A percentile compares a stretch with the other conserved stretches of the same genome.
Evolutionary conservation across 148 eudicot genomes (phyloP).

Genomic region (Chenopodium berlandieri): DNA sequence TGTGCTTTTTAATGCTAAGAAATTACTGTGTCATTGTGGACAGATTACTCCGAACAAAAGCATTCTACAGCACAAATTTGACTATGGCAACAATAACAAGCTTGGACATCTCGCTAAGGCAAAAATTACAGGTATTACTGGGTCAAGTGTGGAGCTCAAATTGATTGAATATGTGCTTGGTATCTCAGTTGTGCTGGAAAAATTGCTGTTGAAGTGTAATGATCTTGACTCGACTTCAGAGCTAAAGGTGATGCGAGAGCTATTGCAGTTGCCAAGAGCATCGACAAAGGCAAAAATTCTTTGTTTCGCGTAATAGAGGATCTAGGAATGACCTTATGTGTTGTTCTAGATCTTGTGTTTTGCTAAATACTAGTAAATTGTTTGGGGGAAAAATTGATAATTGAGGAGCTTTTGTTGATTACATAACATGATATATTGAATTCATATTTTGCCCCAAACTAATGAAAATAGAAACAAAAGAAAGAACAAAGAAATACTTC

Average conservation of each 20-base stretch:
- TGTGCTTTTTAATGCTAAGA: too few species aligned
- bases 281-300: slow-evolving; percentile 2
- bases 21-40: neutral
- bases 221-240: neutral
- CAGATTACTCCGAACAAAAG: neutral
- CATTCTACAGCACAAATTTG: neutral
- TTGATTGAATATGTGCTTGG: slow-evolving; percentile 8
- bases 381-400: too few species aligned
- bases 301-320: neutral
- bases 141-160: slow-evolving; percentile 17
- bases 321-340: neutral
- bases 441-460: too few species aligned
- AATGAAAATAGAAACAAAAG: too few species aligned
- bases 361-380: too few species aligned
- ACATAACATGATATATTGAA: too few species aligned
- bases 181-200: neutral
- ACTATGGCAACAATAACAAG: neutral
- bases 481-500: too few species aligned
- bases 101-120: neutral
- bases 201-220: neutral
- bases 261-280: slow-evolving; percentile 12
- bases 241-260: neutral
- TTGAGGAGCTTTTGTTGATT: too few species aligned
- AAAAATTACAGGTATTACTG: neutral
- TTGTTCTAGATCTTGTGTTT: neutral